Evolutionary conservation across 805 yeast genomes (phyloP).

Genomic region (Candida manassasensis): DNA sequence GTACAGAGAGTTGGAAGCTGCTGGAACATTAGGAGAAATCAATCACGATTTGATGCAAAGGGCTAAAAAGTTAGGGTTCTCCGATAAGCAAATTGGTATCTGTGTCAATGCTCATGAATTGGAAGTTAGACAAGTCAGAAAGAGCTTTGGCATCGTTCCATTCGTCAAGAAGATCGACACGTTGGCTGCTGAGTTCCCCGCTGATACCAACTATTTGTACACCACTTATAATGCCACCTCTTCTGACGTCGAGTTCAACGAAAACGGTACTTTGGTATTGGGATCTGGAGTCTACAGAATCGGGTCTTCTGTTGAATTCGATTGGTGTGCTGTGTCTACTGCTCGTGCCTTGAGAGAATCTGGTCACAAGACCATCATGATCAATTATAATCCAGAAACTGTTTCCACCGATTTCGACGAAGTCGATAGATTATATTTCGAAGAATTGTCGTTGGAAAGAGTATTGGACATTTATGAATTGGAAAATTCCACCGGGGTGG

Average conservation of each 20-base stretch:
- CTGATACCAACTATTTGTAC: conserved; percentile 90
- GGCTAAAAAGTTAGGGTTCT: conserved; percentile 92
- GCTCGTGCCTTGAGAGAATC: conserved; percentile 87
- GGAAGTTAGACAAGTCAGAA: conserved; percentile 79
- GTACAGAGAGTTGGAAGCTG: conserved; percentile 73
- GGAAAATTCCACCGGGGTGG: conserved; percentile 85
- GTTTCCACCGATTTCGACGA: conserved; percentile 98
- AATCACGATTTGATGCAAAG: conserved; percentile 65
- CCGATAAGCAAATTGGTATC: conserved; percentile 86
- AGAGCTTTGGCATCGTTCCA: conserved; percentile 75
- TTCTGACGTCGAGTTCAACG: conserved; percentile 80
- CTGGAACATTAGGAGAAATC: conserved; percentile 50
- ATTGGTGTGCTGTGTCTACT: conserved; percentile 98
- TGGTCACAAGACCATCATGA: conserved; percentile 90
- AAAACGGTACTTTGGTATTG: conserved; percentile 87
- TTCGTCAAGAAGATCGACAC: conserved; percentile 97
- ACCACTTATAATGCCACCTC: conserved; percentile 91
- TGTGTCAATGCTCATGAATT: conserved; percentile 71
- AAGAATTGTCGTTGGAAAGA: conserved; percentile 91
- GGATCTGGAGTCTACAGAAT: conserved; percentile 99
- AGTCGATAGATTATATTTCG: conserved; percentile 95
- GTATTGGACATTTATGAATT: conserved; percentile 96
- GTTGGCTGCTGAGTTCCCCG: conserved; percentile 98
- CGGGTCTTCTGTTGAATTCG: conserved; percentile 97
- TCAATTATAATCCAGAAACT: conserved; percentile 97